Percentiles rank a stretch among this genome's conserved stretches.
These are phyloP conservation scores for Delphinella strobiligena DNA, from an alignment of 2,329 filamentous ascomycete genomes.

Conservation along the genomic window DNA sequence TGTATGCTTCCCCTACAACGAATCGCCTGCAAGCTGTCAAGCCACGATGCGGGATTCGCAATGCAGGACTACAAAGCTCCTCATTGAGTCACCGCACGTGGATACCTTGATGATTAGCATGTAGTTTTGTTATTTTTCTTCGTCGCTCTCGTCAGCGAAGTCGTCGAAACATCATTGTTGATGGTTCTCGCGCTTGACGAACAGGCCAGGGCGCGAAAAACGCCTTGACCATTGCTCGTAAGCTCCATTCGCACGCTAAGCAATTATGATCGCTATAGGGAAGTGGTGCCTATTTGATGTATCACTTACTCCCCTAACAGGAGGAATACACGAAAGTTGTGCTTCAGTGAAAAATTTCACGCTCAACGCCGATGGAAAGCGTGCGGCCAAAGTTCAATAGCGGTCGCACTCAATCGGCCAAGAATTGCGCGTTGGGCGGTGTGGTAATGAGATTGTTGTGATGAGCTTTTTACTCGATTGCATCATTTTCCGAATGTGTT, in stretches of 20 bases:
- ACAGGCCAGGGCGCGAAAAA: neutral
- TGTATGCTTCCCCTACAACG: too few relatives aligned
- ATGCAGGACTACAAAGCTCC: neutral
- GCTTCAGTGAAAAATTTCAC: neutral
- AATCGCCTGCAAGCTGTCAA: too few relatives aligned
- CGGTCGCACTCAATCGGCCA: neutral
- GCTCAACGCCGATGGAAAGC: neutral
- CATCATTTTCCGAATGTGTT: too few relatives aligned
- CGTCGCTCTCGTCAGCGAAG: too few relatives aligned
- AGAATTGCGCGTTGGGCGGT: too few relatives aligned
- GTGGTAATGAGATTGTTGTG: too few relatives aligned
- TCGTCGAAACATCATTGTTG: neutral
- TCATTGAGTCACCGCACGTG: neutral
- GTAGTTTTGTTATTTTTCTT: neutral
- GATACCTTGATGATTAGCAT: neutral
- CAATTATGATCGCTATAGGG: neutral
- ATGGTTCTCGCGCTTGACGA: too few relatives aligned
- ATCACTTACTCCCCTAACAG: neutral
- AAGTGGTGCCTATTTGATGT: neutral
- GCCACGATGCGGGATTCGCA: neutral
- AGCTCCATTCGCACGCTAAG: neutral
- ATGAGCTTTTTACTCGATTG: too few relatives aligned
- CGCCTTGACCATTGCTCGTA: neutral
- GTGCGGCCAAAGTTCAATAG: neutral
- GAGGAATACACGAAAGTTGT: neutral